Base-by-base conservation (phyloP, 1,139 yeast genomes). In the Pichia sp. region DNA sequence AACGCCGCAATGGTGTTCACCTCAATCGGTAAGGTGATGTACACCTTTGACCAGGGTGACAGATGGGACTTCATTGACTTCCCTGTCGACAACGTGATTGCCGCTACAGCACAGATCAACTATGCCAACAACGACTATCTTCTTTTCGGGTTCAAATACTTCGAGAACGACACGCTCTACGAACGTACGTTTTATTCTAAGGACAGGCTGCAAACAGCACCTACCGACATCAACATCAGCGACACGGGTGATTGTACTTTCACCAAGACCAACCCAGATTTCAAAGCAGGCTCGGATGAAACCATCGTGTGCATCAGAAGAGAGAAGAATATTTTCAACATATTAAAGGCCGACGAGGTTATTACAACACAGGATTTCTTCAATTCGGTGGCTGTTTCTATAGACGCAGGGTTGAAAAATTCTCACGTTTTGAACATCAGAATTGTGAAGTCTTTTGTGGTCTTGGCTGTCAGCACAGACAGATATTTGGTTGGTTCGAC, bases 31-130 rank as follows among this genome's bases (percentile, higher is more conserved):
- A 65, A 62, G 3, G 86, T 81, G 34, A 84, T 67, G 58, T 69
- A 74, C 23, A 79, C 93, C 5, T 67, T 63, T 25, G 85, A 86
- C 63, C 69, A 72, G 52, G 95, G 93, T 26, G 66, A 71, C 40
- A 62, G 76, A 1, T 87, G 93, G 93, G 56, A 60, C 1, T 56
- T 66, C 26, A 78, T 83, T 61, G 70, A 70, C 5, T 16, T 60
- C 3, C 58, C 55, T 3, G 41, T 39, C 7, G 34, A 44, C 0
- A 45, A 37, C 0, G 13, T 51, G 0, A 2, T 23, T 4, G 4
- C 18, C 3, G 53, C 57, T 0, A 10, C 25, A 4, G 59, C 62
- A 1, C 52, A 58, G n/a, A 58, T 64, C 36, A 67, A 66, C 50
- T 61, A 55, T 51, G 65, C 54, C 2, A 60, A 65, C 28, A 54